Base-by-base conservation (phyloP, 768 basidiomycete species). In the Xerocomus brunneocitrinus region DNA sequence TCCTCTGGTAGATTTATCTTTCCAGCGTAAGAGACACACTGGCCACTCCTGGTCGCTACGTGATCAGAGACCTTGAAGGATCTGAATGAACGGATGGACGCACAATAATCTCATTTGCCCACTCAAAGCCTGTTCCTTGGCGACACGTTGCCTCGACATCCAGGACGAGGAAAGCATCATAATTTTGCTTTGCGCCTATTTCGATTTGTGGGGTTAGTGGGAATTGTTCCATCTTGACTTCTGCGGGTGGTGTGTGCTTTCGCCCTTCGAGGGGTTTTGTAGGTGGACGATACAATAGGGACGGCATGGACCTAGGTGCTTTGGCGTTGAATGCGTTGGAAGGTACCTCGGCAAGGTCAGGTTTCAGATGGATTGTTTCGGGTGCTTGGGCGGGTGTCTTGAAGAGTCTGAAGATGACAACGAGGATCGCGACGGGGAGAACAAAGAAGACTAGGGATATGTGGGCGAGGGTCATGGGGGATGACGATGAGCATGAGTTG, bases 41-140 rank as follows among this genome's bases (percentile, higher is more conserved):
- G 95, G 95, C 73, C 91, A 93, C 71, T 99, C 94, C 94, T 41
- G 41, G 22, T 45, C 9, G 36, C 30, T 8, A 55, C 10, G 44
- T 40, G 54, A 43, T 59, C 43, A 62, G 46, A 54, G 32, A 53
- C 5, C 38, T n/a, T n/a, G n/a, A 41, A 34, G 22, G 5, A 16
- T 35, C 35, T 32, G 14, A 30, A 38, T 32, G 45, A 49, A 46
- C 43, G 55, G 42, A 79, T 1, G 12, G 28, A 48, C 86, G 64
- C 67, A 91, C 95, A 57, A 98, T 97, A 51, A 98, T 94, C 73
- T 98, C 95, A 70, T 97, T 97, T 2, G 95, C 90, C 72, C 85
- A 95, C 50, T 85, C 80, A 58, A 92, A 90, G 16, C 71, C 67
- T 32, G 82, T 78, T 35, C 85, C 87, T 60, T 67, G 69, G 41